phyloP scores from a whole-genome alignment of 495 filamentous ascomycete genomes.

The Chaetomium tenue region DNA sequence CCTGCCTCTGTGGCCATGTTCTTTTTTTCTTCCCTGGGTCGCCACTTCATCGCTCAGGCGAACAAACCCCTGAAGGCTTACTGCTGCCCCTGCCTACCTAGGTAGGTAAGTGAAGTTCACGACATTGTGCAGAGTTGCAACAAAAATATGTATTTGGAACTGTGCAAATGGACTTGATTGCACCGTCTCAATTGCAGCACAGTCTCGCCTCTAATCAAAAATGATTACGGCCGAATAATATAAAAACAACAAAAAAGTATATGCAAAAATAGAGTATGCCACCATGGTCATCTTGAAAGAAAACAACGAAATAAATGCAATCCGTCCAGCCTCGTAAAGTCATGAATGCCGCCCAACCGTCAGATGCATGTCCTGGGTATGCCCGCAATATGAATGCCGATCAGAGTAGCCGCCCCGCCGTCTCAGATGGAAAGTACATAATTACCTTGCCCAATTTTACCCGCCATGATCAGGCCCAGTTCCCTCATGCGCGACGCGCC shows the following conservation, averaged over 20 bases:
- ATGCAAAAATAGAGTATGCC: conserved; percentile 8
- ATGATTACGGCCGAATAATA: not conserved
- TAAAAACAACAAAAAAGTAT: conserved; percentile 8
- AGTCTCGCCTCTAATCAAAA: conserved; percentile 12
- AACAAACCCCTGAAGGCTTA: no score
- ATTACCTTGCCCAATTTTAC: conserved; percentile 67
- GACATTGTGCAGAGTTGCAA: not conserved
- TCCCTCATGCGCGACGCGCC: conserved; percentile 94
- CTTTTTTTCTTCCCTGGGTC: not conserved
- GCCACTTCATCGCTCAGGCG: not conserved
- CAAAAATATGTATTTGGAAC: not conserved
- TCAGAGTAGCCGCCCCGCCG: conserved; percentile 27
- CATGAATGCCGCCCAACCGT: conserved; percentile 32
- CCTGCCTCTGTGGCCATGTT: not conserved
- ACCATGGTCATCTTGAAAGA: conserved; percentile 22
- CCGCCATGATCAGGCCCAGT: conserved; percentile 82
- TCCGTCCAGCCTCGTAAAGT: conserved; percentile 30
- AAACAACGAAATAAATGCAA: conserved; percentile 16
- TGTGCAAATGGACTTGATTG: conserved; percentile 3
- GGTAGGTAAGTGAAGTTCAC: no score
- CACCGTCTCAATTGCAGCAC: not conserved
- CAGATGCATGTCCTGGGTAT: conserved; percentile 13
- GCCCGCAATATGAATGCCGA: conserved; percentile 31
- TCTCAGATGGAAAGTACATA: conserved; percentile 79
- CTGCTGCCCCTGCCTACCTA: no score